Evolutionary conservation across 2,329 filamentous ascomycete species (phyloP).

Genomic region (Sclerotinia nivalis): DNA sequence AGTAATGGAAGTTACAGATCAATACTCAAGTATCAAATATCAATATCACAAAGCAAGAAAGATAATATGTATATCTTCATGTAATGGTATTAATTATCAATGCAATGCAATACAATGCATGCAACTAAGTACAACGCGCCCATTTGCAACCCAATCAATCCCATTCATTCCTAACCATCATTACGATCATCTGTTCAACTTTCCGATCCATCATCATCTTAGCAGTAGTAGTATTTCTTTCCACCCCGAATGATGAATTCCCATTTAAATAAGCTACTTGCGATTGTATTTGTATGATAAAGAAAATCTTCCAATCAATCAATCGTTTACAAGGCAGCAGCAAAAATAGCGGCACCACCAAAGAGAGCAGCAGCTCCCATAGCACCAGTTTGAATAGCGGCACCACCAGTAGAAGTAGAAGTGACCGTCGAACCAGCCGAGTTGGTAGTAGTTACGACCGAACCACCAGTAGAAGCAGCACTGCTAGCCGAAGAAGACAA

Average conservation of each 20-base stretch:
- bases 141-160: background rate
- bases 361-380: slow-evolving; percentile 38
- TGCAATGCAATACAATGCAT: slow-evolving; percentile 6
- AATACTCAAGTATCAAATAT: slow-evolving; percentile 20
- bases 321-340: slow-evolving; percentile 33
- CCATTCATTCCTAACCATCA: slow-evolving; percentile 8
- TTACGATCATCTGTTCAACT: slow-evolving; percentile 10
- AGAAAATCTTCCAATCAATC: slow-evolving; percentile 1
- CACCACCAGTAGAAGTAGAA: slow-evolving; percentile 27
- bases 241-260: background rate
- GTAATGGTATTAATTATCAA: background rate
- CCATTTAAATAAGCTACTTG: background rate
- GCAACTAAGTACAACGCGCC: background rate
- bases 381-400: slow-evolving; percentile 35
- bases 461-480: slow-evolving; percentile 4
- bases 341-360: slow-evolving; percentile 36
- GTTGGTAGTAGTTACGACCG: slow-evolving; percentile 14
- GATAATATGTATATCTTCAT: slow-evolving; percentile 14
- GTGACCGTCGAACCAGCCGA: slow-evolving; percentile 9
- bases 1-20: no score
- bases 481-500: slow-evolving; percentile 22
- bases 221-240: background rate
- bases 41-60: slow-evolving; percentile 22
- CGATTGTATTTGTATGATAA: background rate
- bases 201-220: background rate